A percentile compares a stretch with the other conserved stretches of the same genome.
phyloP scores from a whole-genome alignment of 2,329 filamentous ascomycete genomes.

The Fusarium burgessii region DNA sequence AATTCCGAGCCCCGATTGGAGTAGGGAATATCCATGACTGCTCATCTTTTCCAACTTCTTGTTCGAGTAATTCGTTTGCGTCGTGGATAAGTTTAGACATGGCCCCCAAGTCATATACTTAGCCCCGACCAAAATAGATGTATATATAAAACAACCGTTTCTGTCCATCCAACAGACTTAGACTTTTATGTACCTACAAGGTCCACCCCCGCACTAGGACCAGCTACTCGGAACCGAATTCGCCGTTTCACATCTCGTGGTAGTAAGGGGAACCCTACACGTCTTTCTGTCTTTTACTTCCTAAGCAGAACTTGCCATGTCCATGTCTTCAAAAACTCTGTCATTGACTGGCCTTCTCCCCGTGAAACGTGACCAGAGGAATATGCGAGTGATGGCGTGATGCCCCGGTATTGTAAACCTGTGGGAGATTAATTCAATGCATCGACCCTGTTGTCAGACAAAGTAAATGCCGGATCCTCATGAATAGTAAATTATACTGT shows the following conservation, averaged over 20 bases:
- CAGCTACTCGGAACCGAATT: constrained; percentile 43
- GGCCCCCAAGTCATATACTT: constrained; percentile 20
- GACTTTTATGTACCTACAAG: constrained; percentile 27
- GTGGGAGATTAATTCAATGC: constrained; percentile 44
- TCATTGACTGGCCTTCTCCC: constrained; percentile 22
- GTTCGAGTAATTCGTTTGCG: constrained; percentile 17
- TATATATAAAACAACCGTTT: constrained; percentile 19
- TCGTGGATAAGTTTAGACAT: not conserved
- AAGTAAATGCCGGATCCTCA: constrained; percentile 4
- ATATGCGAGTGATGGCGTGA: constrained; percentile 46
- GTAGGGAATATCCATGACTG: constrained; percentile 40
- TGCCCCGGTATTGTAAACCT: constrained; percentile 27
- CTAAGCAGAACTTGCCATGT: constrained; percentile 26
- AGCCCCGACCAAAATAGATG: constrained; percentile 41
- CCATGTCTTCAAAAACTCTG: constrained; percentile 16
- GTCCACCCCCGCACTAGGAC: constrained; percentile 46
- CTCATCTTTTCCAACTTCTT: not conserved
- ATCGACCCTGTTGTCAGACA: constrained; percentile 7
- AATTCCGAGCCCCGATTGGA: constrained; percentile 30
- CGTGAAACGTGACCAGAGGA: constrained; percentile 44
- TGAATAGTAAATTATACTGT: not conserved
- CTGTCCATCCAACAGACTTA: constrained; percentile 36
- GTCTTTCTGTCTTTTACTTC: not conserved
- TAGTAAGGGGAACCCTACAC: constrained; percentile 20
- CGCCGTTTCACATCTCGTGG: constrained; percentile 27